A percentile compares a stretch with the other conserved stretches of the same genome.
phyloP scores from a whole-genome alignment of 2,329 filamentous ascomycete genomes.

The Microcyclospora pomicola region DNA sequence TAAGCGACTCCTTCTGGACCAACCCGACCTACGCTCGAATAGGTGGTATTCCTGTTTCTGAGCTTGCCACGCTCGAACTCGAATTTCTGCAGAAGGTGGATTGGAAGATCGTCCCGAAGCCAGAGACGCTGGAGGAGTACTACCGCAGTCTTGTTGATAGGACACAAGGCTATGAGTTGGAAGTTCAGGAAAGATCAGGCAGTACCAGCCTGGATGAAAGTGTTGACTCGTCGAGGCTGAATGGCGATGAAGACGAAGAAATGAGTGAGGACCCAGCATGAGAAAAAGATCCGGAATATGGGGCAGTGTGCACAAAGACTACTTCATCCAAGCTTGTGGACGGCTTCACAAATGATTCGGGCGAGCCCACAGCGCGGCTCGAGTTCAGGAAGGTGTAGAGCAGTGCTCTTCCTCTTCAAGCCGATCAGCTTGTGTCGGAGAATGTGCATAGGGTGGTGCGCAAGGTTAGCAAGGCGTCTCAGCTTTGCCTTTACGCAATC shows the following conservation, averaged over 20 bases:
- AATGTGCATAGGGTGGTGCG: too few relatives aligned
- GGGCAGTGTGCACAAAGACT: too few relatives aligned
- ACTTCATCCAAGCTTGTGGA: too few relatives aligned
- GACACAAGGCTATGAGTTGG: constrained; percentile 45
- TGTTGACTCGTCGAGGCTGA: constrained; percentile 1
- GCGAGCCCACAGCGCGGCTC: too few relatives aligned
- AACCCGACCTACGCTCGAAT: constrained; percentile 93
- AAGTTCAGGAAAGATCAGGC: constrained; percentile 13
- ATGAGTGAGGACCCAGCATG: constrained; percentile 3
- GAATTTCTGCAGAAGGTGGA: constrained; percentile 87
- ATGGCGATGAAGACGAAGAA: constrained; percentile 1
- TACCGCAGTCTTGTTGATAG: constrained; percentile 72
- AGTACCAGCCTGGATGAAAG: constrained; percentile 8
- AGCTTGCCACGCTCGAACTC: constrained; percentile 80
- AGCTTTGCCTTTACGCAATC: too few relatives aligned
- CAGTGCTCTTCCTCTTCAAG: too few relatives aligned
- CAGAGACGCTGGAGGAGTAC: constrained; percentile 85
- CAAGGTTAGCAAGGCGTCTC: too few relatives aligned
- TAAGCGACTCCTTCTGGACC: constrained; percentile 97
- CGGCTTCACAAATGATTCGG: too few relatives aligned
- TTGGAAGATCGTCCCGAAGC: constrained; percentile 93
- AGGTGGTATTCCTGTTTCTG: constrained; percentile 77
- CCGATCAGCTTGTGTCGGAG: too few relatives aligned
- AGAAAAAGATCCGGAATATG: not conserved
- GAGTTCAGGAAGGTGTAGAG: too few relatives aligned